These are phyloP conservation scores for Sarocladium strictum DNA, from an alignment of 2,329 filamentous ascomycete species.

Conservation along the genomic window DNA sequence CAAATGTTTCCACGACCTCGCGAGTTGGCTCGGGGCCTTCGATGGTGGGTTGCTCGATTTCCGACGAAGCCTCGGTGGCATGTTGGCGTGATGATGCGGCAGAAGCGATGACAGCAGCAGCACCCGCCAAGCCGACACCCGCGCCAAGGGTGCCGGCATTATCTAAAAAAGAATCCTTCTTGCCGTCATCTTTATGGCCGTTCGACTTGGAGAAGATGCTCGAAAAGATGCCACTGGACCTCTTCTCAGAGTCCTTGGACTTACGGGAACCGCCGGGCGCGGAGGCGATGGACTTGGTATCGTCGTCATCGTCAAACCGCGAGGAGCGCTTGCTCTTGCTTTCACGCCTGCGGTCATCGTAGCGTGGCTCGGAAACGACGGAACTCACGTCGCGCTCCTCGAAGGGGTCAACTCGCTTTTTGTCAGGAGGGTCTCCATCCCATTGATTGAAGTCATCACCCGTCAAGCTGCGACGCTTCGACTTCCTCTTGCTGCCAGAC, in stretches of 20 bases:
- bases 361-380: constrained; percentile 39
- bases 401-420: constrained; percentile 29
- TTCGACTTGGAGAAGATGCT: constrained; percentile 38
- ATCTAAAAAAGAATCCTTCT: constrained; percentile 58
- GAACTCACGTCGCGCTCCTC: constrained; percentile 44
- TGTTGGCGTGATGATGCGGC: constrained; percentile 35
- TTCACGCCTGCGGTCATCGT: constrained; percentile 19
- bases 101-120: constrained; percentile 32
- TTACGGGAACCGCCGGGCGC: constrained; percentile 26
- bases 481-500: constrained; percentile 32
- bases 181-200: constrained; percentile 32
- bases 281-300: constrained; percentile 39
- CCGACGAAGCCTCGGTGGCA: constrained; percentile 38
- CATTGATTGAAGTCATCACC: constrained; percentile 28
- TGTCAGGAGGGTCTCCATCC: constrained; percentile 33
- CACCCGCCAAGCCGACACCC: constrained; percentile 58
- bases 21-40: constrained; percentile 18
- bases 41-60: constrained; percentile 28
- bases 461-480: constrained; percentile 28
- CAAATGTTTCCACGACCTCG: constrained; percentile 29
- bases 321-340: constrained; percentile 22
- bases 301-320: constrained; percentile 39
- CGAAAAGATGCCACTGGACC: constrained; percentile 39
- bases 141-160: constrained; percentile 64
- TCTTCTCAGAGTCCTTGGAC: constrained; percentile 33